phyloP scores from a whole-genome alignment of 192 early-diverging fungal genomes.

The Ambispora gerdemannii region DNA sequence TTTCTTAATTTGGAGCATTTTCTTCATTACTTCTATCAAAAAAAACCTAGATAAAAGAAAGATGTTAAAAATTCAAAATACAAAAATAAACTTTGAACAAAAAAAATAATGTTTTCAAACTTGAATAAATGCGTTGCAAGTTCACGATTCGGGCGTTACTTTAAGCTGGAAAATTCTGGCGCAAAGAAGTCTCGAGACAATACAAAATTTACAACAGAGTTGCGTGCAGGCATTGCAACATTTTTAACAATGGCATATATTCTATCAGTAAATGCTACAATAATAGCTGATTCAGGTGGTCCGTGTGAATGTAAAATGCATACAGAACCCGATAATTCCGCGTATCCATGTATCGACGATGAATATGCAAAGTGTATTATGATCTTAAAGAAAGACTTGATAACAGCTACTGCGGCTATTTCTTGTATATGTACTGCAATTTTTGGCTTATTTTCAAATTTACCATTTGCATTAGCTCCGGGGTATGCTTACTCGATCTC shows the following conservation, averaged over 20 bases:
- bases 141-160: constrained; percentile 56
- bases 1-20: too few relatives aligned
- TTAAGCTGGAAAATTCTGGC: constrained; percentile 60
- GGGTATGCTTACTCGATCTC: too few relatives aligned
- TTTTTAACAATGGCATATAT: constrained; percentile 78
- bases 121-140: constrained; percentile 57
- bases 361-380: constrained; percentile 62
- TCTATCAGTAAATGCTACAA: constrained; percentile 70
- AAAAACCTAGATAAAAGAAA: too few relatives aligned
- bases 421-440: constrained; percentile 62
- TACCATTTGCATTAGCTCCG: constrained; percentile 79
- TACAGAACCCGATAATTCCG: constrained; percentile 45
- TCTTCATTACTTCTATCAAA: too few relatives aligned
- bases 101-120: too few relatives aligned
- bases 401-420: constrained; percentile 71
- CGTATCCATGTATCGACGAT: constrained; percentile 55
- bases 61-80: too few relatives aligned
- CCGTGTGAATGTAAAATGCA: constrained; percentile 74
- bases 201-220: constrained; percentile 62
- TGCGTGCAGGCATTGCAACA: constrained; percentile 61
- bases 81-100: too few relatives aligned
- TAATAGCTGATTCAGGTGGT: constrained; percentile 74
- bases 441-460: constrained; percentile 70
- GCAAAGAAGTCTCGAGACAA: constrained; percentile 54
- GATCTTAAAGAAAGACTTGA: constrained; percentile 63